Base-by-base conservation (phyloP, 805 yeast genomes). In the Scheffersomyces lignosus region DNA sequence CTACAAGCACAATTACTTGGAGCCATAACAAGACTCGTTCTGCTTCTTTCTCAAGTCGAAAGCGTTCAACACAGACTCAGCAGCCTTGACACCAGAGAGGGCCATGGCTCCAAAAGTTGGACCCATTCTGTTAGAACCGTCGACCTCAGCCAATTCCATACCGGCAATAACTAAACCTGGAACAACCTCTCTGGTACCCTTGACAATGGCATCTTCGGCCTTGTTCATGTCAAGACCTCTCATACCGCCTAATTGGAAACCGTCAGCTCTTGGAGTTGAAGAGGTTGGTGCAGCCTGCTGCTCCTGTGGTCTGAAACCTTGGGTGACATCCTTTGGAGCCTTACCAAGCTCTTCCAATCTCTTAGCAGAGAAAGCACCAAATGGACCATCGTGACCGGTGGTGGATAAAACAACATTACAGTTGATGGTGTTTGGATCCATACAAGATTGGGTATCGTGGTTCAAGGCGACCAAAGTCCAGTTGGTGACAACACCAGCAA, bases 91-190 rank as follows among this genome's bases (percentile, higher is more conserved):
- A 51, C 91, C 91, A 18, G 85, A 77, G 39, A 81, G 74, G 23
- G 78, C 83, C 90, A 83, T 83, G 31, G 89, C 89, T 41, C 88
- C 89, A 49, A 83, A 83, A 27, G 89, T 83, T 34, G 91, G 90
- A 18, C 90, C 90, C 89, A 83, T 83, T 64, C 91, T 77, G 73
- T 82, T 81, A 48, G 78, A 75, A 17, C 89, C 89, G 52, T 81
- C 87, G 37, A 83, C 77, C 57, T 83, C 89, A 23, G 87, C 80
- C 47, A 81, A 71, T 63, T 83, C 90, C 91, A 83, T 83, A 51
- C 91, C 90, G 9, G 77, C 75, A 33, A 84, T 82, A 42, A 79
- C 81, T 41, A 80, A 68, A 20, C 86, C 86, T 13, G 83, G 83
- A 36, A 71, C 73, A 31, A 80, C 75, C 56, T 80, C 86, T 54